Percentiles rank a stretch among this genome's conserved stretches.
These are phyloP conservation scores for Thalia dealbata DNA, from an alignment of 176 grass and related monocot genomes.

Conservation along the genomic window DNA sequence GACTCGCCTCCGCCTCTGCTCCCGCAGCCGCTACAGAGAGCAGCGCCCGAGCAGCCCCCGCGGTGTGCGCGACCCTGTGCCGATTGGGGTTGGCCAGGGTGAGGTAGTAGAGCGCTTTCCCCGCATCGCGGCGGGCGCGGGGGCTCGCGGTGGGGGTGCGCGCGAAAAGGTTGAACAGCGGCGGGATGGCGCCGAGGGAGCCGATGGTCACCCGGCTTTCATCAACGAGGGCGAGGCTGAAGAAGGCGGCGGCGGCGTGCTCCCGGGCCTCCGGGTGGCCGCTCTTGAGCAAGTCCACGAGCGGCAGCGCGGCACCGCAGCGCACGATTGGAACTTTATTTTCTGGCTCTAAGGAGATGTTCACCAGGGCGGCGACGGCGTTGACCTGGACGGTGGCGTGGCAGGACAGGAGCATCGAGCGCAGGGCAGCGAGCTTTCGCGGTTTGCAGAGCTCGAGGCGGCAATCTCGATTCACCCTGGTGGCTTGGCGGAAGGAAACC, in stretches of 20 bases:
- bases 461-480: conserved; percentile 23
- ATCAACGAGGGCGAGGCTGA: conserved; percentile 35
- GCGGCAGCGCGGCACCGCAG: conserved; percentile 23
- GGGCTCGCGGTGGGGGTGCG: background rate
- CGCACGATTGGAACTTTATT: conserved; percentile 35
- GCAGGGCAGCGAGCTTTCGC: conserved; percentile 28
- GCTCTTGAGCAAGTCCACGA: conserved; percentile 24
- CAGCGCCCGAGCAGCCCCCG: conserved; percentile 38
- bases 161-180: conserved; percentile 27
- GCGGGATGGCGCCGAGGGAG: conserved; percentile 31
- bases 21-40: conserved; percentile 30
- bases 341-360: conserved; percentile 24
- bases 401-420: conserved; percentile 20
- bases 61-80: conserved; percentile 45
- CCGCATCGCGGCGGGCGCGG: conserved; percentile 47
- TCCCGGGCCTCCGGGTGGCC: conserved; percentile 16
- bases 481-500: conserved; percentile 25
- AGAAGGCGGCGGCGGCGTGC: conserved; percentile 26
- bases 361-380: conserved; percentile 30
- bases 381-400: conserved; percentile 17
- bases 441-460: conserved; percentile 30
- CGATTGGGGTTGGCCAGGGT: conserved; percentile 56
- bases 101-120: conserved; percentile 84
- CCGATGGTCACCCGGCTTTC: conserved; percentile 30
- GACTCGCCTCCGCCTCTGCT: background rate